Percentiles rank a stretch among this genome's conserved stretches.
Evolutionary conservation across 306 rosid genomes (phyloP).

Genomic region (Lathyrus aphaca): DNA sequence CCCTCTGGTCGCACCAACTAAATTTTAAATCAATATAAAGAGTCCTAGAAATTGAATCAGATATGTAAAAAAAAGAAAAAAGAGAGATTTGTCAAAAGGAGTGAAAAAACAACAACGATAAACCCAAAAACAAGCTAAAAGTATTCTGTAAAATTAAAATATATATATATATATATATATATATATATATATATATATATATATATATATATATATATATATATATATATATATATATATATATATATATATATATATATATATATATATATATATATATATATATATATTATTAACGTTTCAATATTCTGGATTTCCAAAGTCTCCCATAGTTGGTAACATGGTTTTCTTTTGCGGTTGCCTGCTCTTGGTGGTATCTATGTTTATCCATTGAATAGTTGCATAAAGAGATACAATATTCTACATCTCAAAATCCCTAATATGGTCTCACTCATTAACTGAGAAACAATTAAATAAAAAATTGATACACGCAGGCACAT

Average conservation of each 20-base stretch:
- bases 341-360: too few relatives aligned
- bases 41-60: background rate
- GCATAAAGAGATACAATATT: background rate
- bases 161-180: too few relatives aligned
- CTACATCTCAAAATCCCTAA: constrained; percentile 5
- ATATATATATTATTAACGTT: too few relatives aligned
- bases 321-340: too few relatives aligned
- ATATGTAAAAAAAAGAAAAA: constrained; percentile 1
- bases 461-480: constrained; percentile 10
- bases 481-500: background rate
- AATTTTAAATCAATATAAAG: background rate
- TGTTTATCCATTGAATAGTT: background rate
- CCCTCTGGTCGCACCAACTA: background rate
- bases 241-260: too few relatives aligned
- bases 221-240: too few relatives aligned
- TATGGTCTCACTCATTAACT: background rate
- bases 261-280: too few relatives aligned
- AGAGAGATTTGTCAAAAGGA: constrained; percentile 2
- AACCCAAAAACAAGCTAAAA: constrained; percentile 9
- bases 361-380: too few relatives aligned
- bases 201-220: too few relatives aligned
- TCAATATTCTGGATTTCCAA: too few relatives aligned
- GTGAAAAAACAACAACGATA: constrained; percentile 7
- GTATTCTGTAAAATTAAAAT: background rate
- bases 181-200: too few relatives aligned